A percentile compares a stretch with the other conserved stretches of the same genome.
These are phyloP conservation scores for Balakata baccata DNA, from an alignment of 345 rosid genomes.

Conservation along the genomic window DNA sequence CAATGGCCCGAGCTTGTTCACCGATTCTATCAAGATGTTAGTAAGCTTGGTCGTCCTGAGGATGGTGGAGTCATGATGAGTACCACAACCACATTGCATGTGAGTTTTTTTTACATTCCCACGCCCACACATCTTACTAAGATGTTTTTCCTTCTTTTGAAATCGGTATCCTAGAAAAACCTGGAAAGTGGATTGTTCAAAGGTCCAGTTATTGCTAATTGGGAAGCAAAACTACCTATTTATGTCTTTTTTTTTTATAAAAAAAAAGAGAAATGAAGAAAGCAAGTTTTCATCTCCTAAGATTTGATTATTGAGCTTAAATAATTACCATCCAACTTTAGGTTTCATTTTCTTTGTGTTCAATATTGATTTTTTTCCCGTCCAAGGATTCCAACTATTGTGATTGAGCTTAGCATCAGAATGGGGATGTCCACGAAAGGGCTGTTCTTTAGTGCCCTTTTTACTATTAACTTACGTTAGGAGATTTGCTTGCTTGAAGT, in stretches of 20 bases:
- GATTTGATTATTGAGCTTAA: neutral
- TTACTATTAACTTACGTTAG: no score
- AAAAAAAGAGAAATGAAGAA: neutral
- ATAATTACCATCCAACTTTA: neutral
- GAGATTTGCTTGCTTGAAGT: no score
- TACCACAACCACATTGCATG: conserved; percentile 80
- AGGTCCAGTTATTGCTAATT: neutral
- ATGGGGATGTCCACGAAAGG: neutral
- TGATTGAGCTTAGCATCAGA: neutral
- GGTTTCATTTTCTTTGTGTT: neutral
- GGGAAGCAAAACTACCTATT: neutral
- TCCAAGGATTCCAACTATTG: neutral
- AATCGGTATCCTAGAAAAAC: neutral
- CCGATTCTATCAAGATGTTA: conserved; percentile 84
- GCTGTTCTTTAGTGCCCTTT: neutral
- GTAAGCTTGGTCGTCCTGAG: conserved; percentile 92
- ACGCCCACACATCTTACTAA: neutral
- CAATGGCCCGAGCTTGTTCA: conserved; percentile 89
- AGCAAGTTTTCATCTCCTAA: no score
- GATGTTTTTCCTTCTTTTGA: neutral
- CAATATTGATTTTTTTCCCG: neutral
- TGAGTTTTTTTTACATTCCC: conserved; percentile 36
- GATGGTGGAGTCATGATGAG: conserved; percentile 63
- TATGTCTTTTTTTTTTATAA: no score
- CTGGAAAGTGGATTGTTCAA: neutral